Base-by-base conservation (phyloP, 2,329 filamentous ascomycete genomes). In the Fusarium lateritium region DNA sequence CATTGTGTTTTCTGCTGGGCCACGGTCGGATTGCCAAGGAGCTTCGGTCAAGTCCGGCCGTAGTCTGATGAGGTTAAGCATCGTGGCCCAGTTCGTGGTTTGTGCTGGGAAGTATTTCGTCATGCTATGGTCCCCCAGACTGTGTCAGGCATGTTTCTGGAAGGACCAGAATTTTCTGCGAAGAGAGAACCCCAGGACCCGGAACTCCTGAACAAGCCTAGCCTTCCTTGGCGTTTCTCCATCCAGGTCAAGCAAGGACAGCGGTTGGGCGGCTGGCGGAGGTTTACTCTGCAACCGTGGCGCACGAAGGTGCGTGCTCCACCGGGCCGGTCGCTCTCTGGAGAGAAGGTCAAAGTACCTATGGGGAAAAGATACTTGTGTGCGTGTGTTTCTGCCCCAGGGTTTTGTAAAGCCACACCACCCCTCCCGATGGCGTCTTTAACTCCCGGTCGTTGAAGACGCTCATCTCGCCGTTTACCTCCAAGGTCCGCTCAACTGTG, bases 301-400 rank as follows among this genome's bases (percentile, higher is more conserved):
- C 45, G 49, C 44, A 33, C 44, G 43, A 39, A 69, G 50, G 45
- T 49, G 45, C 53, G 60, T 71, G 62, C 72, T 73, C 61, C 72
- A 73, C 72, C 72, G 70, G 72, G 57, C 72, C 72, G 70, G 72
- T 67, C 64, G 36, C 52, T 60, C 45, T 63, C 28, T 68, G 51
- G 42, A 67, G 44, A 57, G 54, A 54, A 56, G 50, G 38, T 64
- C 24, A 28, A 70, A 52, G 75, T 77, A 76, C 72, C 68, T 77
- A 71, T 69, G 75, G 76, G 67, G 74, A 74, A 68, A 67, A 73
- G 74, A 69, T 76, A 76, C 73, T 60, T 76, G 22, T 22, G 36
- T 43, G 45, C 21, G 52, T 39, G 50, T 50, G 50, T 50, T 31
- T 62, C 61, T 74, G 62, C 63, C 71, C 74, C 69, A 68, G 54